Evolutionary conservation across 805 yeast genomes (phyloP).

Genomic region (Suhomyces pyralidae): DNA sequence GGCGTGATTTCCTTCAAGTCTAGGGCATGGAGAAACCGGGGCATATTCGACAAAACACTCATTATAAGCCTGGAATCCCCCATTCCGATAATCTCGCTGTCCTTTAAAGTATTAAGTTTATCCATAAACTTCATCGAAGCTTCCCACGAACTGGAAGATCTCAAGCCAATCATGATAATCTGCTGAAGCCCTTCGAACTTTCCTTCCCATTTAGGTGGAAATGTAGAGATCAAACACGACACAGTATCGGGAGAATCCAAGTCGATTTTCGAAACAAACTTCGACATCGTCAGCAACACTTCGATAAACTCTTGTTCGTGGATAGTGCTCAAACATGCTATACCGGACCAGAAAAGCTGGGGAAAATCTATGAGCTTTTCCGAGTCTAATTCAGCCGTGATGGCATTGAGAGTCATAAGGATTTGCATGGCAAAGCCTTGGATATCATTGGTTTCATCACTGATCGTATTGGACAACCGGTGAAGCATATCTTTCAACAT

Average conservation of each 20-base stretch:
- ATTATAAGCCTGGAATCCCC: slow-evolving; percentile 66
- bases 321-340: slow-evolving; percentile 84
- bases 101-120: slow-evolving; percentile 60
- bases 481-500: slow-evolving; percentile 95
- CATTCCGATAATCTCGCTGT: slow-evolving; percentile 74
- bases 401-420: slow-evolving; percentile 90
- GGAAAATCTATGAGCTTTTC: slow-evolving; percentile 79
- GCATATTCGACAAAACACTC: slow-evolving; percentile 74
- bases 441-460: slow-evolving; percentile 85
- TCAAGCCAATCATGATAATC: slow-evolving; percentile 73
- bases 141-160: slow-evolving; percentile 79
- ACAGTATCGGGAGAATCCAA: slow-evolving; percentile 83
- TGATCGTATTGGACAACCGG: slow-evolving; percentile 85
- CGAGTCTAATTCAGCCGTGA: slow-evolving; percentile 79
- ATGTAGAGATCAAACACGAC: slow-evolving; percentile 74
- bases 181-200: slow-evolving; percentile 85
- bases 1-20: slow-evolving; percentile 48
- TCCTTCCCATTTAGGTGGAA: slow-evolving; percentile 96
- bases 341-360: slow-evolving; percentile 91
- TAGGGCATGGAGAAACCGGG: slow-evolving; percentile 80
- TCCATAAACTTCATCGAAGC: slow-evolving; percentile 72
- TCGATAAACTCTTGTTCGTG: slow-evolving; percentile 94
- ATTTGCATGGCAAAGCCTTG: slow-evolving; percentile 98
- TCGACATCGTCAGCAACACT: slow-evolving; percentile 74
- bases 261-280: slow-evolving; percentile 83